Conservation (phyloP, 2,329 filamentous ascomycete species). For the Kalmusia sp. region DNA sequence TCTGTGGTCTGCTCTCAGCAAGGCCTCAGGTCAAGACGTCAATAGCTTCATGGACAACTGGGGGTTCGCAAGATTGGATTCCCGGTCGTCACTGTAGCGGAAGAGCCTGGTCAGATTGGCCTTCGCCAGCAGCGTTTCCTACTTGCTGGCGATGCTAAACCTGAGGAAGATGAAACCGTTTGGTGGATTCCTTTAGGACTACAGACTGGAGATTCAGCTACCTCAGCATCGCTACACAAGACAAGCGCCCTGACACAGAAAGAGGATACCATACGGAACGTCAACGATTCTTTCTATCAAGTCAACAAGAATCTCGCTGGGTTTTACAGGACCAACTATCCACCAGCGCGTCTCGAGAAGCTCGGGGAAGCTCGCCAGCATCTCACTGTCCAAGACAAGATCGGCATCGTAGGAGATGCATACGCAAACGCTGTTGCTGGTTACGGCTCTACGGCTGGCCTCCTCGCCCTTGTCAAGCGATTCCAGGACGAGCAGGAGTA, state of each 20-base stretch:
- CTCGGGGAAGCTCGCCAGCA: constrained; percentile 78
- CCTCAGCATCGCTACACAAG: constrained; percentile 67
- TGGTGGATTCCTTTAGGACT: constrained; percentile 97
- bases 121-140: constrained; percentile 90
- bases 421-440: constrained; percentile 89
- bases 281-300: constrained; percentile 88
- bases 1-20: constrained; percentile 85
- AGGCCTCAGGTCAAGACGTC: constrained; percentile 88
- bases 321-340: constrained; percentile 93
- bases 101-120: constrained; percentile 81
- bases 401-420: constrained; percentile 88
- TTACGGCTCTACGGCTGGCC: constrained; percentile 78
- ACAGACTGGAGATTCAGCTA: constrained; percentile 68
- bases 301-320: constrained; percentile 89
- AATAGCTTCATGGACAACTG: constrained; percentile 88
- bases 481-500: constrained; percentile 83
- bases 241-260: constrained; percentile 76
- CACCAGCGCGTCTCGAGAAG: constrained; percentile 79
- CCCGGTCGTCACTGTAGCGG: constrained; percentile 84
- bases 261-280: constrained; percentile 75
- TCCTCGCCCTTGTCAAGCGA: constrained; percentile 85
- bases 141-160: constrained; percentile 86
- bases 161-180: constrained; percentile 86
- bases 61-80: constrained; percentile 98
- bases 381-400: constrained; percentile 86